A percentile compares a stretch with the other conserved stretches of the same genome.
These are phyloP conservation scores for Leptodermis oblonga DNA, from an alignment of 257 asterid genomes.

Conservation along the genomic window DNA sequence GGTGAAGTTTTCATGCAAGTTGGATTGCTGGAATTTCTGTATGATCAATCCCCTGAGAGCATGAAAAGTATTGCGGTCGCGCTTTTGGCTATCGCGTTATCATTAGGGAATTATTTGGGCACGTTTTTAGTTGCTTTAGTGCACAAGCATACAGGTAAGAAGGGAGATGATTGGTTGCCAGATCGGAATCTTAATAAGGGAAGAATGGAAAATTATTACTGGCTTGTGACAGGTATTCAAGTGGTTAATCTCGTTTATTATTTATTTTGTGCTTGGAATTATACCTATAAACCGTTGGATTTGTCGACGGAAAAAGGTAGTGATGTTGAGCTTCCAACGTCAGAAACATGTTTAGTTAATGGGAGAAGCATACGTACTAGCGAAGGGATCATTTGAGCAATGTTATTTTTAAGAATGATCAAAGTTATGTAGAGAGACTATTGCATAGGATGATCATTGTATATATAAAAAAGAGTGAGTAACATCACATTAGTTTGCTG, in stretches of 20 bases:
- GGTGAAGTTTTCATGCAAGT: slow-evolving; percentile 65
- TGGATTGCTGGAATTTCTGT: slow-evolving; percentile 68
- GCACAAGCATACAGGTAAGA: slow-evolving; percentile 42
- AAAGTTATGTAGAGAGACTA: too few relatives aligned
- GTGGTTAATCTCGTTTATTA: slow-evolving; percentile 53
- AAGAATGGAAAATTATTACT: slow-evolving; percentile 55
- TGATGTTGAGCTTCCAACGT: neutral
- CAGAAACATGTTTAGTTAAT: neutral
- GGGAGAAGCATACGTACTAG: too few relatives aligned
- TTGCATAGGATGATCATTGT: too few relatives aligned
- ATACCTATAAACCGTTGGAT: slow-evolving; percentile 44
- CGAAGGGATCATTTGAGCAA: too few relatives aligned
- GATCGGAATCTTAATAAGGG: slow-evolving; percentile 68
- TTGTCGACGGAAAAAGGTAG: neutral
- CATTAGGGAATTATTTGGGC: slow-evolving; percentile 57
- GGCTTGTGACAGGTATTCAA: slow-evolving; percentile 63
- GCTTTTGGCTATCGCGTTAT: slow-evolving; percentile 49
- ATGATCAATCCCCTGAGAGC: slow-evolving; percentile 79
- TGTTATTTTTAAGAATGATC: too few relatives aligned
- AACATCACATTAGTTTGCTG: too few relatives aligned
- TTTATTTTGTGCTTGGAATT: slow-evolving; percentile 51
- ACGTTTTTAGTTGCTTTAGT: slow-evolving; percentile 53
- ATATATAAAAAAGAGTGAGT: too few relatives aligned
- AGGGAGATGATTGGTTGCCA: slow-evolving; percentile 59
- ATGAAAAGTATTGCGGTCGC: slow-evolving; percentile 82